These are phyloP conservation scores for Sarcomyxa edulis DNA, from an alignment of 768 basidiomycete genomes.

Conservation along the genomic window DNA sequence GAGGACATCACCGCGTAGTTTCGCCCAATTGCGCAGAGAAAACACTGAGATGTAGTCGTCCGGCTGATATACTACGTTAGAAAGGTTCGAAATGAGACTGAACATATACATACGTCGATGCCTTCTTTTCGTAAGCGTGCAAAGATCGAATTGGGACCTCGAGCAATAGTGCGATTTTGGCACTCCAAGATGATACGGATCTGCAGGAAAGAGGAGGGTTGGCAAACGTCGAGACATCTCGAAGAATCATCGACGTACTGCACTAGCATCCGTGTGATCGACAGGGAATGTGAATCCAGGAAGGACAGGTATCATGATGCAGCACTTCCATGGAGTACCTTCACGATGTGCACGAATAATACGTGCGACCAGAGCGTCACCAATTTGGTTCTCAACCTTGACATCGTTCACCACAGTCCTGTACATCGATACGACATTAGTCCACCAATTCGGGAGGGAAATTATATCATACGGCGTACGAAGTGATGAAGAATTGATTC, in stretches of 20 bases:
- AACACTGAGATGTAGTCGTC: constrained; percentile 90
- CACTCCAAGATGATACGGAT: constrained; percentile 94
- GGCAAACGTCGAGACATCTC: neutral
- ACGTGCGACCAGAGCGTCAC: constrained; percentile 87
- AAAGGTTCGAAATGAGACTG: constrained; percentile 5
- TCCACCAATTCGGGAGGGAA: too few relatives aligned
- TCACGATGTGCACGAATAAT: constrained; percentile 86
- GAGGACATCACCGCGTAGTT: constrained; percentile 75
- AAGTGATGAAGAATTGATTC: constrained; percentile 89
- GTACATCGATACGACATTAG: constrained; percentile 5
- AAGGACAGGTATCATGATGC: constrained; percentile 85
- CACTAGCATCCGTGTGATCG: constrained; percentile 89
- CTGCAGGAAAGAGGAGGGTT: constrained; percentile 26
- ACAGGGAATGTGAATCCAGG: constrained; percentile 94
- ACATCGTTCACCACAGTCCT: constrained; percentile 84
- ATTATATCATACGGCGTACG: constrained; percentile 42
- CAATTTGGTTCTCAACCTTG: constrained; percentile 88
- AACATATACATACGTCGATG: constrained; percentile 63
- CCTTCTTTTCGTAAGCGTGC: constrained; percentile 77
- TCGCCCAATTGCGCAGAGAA: constrained; percentile 90
- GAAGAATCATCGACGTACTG: constrained; percentile 44
- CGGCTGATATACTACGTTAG: constrained; percentile 47
- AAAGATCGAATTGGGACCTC: constrained; percentile 92
- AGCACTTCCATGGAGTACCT: constrained; percentile 83
- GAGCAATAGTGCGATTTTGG: constrained; percentile 83